These are phyloP conservation scores for Anastatica hierochuntica DNA, from an alignment of 345 rosid species.

Conservation along the genomic window DNA sequence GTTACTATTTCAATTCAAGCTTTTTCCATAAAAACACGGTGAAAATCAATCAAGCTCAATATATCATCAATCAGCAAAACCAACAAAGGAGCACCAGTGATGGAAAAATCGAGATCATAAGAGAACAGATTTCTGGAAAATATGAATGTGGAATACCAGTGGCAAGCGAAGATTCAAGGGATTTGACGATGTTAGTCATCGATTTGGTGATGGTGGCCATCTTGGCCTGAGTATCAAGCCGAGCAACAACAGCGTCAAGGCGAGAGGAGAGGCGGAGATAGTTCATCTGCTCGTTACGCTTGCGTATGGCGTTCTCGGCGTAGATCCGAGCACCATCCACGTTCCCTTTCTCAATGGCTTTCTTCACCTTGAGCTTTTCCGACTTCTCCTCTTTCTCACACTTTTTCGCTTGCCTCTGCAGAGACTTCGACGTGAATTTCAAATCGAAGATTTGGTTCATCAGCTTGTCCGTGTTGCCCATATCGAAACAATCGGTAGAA, in stretches of 20 bases:
- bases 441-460: slow-evolving; percentile 88
- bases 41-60: too few relatives aligned
- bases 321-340: slow-evolving; percentile 95
- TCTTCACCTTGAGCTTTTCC: slow-evolving; percentile 84
- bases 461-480: slow-evolving; percentile 88
- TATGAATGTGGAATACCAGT: too few relatives aligned
- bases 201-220: slow-evolving; percentile 82
- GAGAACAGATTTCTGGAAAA: background rate
- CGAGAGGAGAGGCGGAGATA: slow-evolving; percentile 79
- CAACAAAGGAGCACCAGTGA: too few relatives aligned
- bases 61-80: too few relatives aligned
- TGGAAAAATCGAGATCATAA: too few relatives aligned
- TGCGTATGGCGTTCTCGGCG: slow-evolving; percentile 84
- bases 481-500: slow-evolving; percentile 1
- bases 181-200: slow-evolving; percentile 70
- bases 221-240: slow-evolving; percentile 91
- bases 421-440: slow-evolving; percentile 77
- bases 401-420: slow-evolving; percentile 74
- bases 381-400: slow-evolving; percentile 93
- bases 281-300: slow-evolving; percentile 93
- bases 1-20: too few relatives aligned
- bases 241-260: slow-evolving; percentile 82
- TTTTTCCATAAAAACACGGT: too few relatives aligned
- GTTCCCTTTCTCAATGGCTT: slow-evolving; percentile 94
- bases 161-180: slow-evolving; percentile 79